Percentiles rank a stretch among this genome's conserved stretches.
Conservation (phyloP, 176 grass and related monocot species). For the Thinopyrum elongatum region DNA sequence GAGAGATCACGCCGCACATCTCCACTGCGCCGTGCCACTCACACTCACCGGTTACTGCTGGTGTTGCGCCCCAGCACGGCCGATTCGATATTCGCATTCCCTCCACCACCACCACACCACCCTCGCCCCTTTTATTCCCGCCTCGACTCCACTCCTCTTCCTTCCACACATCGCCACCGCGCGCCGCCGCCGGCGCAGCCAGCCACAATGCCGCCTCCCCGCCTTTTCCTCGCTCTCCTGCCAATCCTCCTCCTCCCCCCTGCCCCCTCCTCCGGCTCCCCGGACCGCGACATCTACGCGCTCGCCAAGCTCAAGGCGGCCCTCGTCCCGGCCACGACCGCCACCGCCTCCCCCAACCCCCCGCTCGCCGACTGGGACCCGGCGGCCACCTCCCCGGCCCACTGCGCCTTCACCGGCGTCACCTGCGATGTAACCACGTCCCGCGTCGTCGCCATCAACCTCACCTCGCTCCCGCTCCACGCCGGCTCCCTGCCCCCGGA, state of each 20-base stretch:
- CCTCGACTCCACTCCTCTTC: background rate
- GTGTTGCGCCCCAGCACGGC: background rate
- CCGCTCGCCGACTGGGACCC: conserved; percentile 70
- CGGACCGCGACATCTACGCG: conserved; percentile 44
- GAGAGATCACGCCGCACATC: background rate
- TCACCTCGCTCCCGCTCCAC: conserved; percentile 48
- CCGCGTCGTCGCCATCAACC: conserved; percentile 61
- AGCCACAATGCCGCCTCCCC: conserved; percentile 26
- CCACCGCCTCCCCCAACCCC: background rate
- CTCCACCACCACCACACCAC: background rate
- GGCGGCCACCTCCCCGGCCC: conserved; percentile 6
- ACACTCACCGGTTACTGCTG: background rate
- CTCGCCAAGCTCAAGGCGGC: conserved; percentile 46
- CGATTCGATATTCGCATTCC: conserved; percentile 9
- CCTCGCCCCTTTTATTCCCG: background rate
- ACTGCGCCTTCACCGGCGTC: conserved; percentile 65
- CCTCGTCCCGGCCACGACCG: conserved; percentile 3
- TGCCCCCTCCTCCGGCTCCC: background rate
- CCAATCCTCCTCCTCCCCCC: background rate
- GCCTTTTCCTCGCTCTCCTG: background rate
- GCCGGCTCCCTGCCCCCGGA: conserved; percentile 36
- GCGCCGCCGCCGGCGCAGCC: conserved; percentile 16
- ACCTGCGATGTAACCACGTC: conserved; percentile 40
- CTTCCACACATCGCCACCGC: conserved; percentile 20
- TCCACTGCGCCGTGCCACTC: background rate